Evolutionary conservation across 2,329 filamentous ascomycete genomes (phyloP).

Genomic region (Nigrograna mackinnonii): DNA sequence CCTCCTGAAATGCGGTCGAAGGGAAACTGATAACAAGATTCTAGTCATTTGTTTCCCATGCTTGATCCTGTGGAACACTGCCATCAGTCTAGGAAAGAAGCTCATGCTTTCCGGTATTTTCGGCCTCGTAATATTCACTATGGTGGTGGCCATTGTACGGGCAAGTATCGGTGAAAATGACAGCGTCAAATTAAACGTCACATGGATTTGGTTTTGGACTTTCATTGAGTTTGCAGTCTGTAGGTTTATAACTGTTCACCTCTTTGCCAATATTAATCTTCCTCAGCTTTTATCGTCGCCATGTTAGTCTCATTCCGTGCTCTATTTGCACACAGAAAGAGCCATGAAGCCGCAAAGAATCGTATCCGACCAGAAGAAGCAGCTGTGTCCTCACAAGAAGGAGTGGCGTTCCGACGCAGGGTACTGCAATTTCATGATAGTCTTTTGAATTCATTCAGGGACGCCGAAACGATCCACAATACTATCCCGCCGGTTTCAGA

Average conservation of each 20-base stretch:
- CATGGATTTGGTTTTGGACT: conserved; percentile 11
- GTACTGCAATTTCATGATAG: too few relatives aligned
- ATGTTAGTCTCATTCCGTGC: conserved; percentile 9
- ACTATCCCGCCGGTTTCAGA: too few relatives aligned
- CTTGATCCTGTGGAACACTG: conserved; percentile 8
- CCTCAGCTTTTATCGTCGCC: conserved; percentile 8
- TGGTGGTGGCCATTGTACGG: conserved; percentile 12
- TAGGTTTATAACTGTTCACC: conserved; percentile 1
- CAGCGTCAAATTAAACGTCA: conserved; percentile 1
- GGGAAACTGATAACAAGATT: neutral
- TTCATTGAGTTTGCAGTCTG: conserved; percentile 9
- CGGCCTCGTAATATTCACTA: conserved; percentile 11
- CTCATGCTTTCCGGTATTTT: conserved; percentile 10
- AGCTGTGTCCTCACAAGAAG: too few relatives aligned
- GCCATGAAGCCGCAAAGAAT: too few relatives aligned
- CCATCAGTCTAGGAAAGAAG: conserved; percentile 9
- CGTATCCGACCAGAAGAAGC: too few relatives aligned
- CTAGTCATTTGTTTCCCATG: conserved; percentile 11
- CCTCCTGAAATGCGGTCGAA: neutral
- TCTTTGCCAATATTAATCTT: neutral
- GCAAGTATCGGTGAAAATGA: conserved; percentile 4
- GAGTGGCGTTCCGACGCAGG: too few relatives aligned
- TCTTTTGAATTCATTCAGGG: too few relatives aligned
- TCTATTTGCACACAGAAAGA: conserved; percentile 7
- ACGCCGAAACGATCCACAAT: too few relatives aligned